Percentiles rank a stretch among this genome's conserved stretches.
phyloP scores from a whole-genome alignment of 2,329 filamentous ascomycete species.

The Phoma sp. region DNA sequence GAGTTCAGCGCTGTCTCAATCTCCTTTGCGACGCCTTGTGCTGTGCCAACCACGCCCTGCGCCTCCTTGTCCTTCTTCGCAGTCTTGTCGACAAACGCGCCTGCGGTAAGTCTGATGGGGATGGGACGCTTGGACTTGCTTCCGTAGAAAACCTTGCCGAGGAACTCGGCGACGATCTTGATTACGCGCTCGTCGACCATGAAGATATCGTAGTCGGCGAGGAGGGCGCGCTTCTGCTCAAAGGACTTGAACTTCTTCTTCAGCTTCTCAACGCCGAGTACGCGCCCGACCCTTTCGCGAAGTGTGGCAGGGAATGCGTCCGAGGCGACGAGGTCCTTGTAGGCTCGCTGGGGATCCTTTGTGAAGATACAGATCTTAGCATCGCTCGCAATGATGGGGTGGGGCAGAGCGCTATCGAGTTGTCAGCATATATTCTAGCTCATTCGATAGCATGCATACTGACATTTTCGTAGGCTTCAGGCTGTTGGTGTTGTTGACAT shows the following conservation, averaged over 20 bases:
- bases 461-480: slow-evolving; percentile 84
- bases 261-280: slow-evolving; percentile 85
- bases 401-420: slow-evolving; percentile 64
- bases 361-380: slow-evolving; percentile 85
- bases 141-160: slow-evolving; percentile 95
- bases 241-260: slow-evolving; percentile 89
- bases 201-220: slow-evolving; percentile 89
- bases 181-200: slow-evolving; percentile 87
- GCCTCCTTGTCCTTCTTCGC: slow-evolving; percentile 45
- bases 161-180: slow-evolving; percentile 71
- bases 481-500: slow-evolving; percentile 73
- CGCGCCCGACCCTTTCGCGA: slow-evolving; percentile 57
- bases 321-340: slow-evolving; percentile 85
- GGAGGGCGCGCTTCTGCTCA: slow-evolving; percentile 79
- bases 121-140: slow-evolving; percentile 82
- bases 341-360: slow-evolving; percentile 79
- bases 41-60: slow-evolving; percentile 57
- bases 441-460: slow-evolving; percentile 15
- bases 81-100: slow-evolving; percentile 66
- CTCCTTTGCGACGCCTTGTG: slow-evolving; percentile 76
- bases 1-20: slow-evolving; percentile 77
- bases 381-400: slow-evolving; percentile 71
- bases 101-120: slow-evolving; percentile 73
- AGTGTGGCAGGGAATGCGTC: slow-evolving; percentile 62
- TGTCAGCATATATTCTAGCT: slow-evolving; percentile 18